Base-by-base conservation (phyloP, 2,329 filamentous ascomycete genomes). In the Aphanoascus verrucosus region DNA sequence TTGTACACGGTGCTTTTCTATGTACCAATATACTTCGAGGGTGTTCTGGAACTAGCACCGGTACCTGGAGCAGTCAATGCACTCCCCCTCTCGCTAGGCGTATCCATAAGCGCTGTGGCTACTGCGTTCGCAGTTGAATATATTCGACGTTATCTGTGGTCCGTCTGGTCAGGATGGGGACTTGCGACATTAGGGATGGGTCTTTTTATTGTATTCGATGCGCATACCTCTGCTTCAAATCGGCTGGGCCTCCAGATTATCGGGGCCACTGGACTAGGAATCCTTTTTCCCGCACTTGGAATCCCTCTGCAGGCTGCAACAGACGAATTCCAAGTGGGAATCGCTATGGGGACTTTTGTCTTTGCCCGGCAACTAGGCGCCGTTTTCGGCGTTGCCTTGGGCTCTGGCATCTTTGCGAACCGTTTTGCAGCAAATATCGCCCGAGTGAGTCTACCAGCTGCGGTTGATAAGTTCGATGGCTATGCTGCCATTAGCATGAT, bases 121-220 rank as follows among this genome's bases (percentile, higher is more conserved):
- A 73, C 76, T 5, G 69, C 72, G 14, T 79, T 75, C 0, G 80
- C 80, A 7, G 49, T 57, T 37, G 49, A 35, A 35, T 40, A 20
- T 23, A 42, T 35, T 14, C 47, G 55, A 32, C 70, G 68, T 38
- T 86, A 85, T 64, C 74, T 80, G 58, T 79, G 75, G 74, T 74
- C 77, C 0, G 70, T 82, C 53, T 81, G 80, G 74, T 54, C 61
- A 1, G 84, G 84, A 28, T 87, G 83, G 83, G 57, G 67, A 1
- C 61, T 84, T 2, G 74, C 77, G 1, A 81, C 78, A 0, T 59
- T 82, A 1, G 81, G 82, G 2, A 68, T 77, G 6, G 84, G 83
- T 77, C 3, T 69, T 9, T 56, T 69, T 38, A 62, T 60, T 20
- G 58, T 66, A 15, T 61, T 67, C 32, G 60, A 63, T 8, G 50